Conservation (phyloP, 306 rosid species). For the Inga laurina region DNA sequence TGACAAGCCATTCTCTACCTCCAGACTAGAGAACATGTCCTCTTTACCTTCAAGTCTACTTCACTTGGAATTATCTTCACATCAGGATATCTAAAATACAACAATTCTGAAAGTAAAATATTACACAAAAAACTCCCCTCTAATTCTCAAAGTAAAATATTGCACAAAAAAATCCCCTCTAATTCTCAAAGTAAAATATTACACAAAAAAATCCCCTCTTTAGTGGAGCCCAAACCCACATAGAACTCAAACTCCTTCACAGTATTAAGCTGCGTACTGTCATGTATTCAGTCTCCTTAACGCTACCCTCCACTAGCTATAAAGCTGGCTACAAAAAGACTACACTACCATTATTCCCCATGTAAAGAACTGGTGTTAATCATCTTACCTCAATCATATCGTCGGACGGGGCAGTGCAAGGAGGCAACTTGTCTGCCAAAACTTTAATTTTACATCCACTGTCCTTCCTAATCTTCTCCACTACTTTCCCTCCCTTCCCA, state of each 20-base stretch:
- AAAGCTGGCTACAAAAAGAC: background rate
- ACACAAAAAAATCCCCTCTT: background rate
- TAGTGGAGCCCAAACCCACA: background rate
- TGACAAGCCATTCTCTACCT: background rate
- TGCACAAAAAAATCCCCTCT: background rate
- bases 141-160: constrained; percentile 15
- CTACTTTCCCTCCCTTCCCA: constrained; percentile 93
- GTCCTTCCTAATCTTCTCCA: constrained; percentile 87
- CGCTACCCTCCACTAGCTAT: background rate
- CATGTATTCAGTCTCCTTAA: background rate
- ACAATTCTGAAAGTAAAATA: constrained; percentile 12
- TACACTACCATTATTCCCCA: background rate
- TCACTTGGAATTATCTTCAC: background rate
- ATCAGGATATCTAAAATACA: background rate
- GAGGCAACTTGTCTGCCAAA: constrained; percentile 64
- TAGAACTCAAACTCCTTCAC: background rate
- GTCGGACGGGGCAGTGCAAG: constrained; percentile 61
- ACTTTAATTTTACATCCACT: constrained; percentile 77
- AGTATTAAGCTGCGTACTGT: background rate
- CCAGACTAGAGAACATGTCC: background rate
- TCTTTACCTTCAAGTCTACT: background rate
- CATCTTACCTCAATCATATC: constrained; percentile 81
- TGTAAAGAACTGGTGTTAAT: background rate
- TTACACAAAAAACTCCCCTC: background rate
- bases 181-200: constrained; percentile 14